Evolutionary conservation across 371 early-diverging fungal genomes (phyloP).

Genomic region (Mortierella sp.): DNA sequence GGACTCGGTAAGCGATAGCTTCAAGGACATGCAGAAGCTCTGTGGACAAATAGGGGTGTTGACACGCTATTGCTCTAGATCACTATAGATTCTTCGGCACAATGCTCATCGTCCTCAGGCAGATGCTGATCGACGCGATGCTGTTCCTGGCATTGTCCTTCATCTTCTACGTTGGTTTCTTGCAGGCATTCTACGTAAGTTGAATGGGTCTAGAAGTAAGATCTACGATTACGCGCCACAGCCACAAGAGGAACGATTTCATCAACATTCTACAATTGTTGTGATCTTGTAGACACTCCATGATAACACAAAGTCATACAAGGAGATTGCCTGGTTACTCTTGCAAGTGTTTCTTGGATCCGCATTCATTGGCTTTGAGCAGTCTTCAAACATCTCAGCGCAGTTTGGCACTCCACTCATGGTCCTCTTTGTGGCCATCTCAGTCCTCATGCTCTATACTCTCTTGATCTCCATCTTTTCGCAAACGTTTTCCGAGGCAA

Average conservation of each 20-base stretch:
- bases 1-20: conserved; percentile 32
- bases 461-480: conserved; percentile 55
- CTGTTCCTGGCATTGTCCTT: conserved; percentile 47
- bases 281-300: conserved; percentile 25
- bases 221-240: neutral
- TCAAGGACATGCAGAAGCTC: neutral
- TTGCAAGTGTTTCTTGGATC: conserved; percentile 54
- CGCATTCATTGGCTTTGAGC: conserved; percentile 53
- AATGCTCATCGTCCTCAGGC: conserved; percentile 53
- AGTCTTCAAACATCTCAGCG: conserved; percentile 38
- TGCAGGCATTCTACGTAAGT: conserved; percentile 47
- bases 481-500: conserved; percentile 45
- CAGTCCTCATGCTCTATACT: conserved; percentile 52
- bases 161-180: conserved; percentile 54
- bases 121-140: conserved; percentile 54
- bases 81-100: conserved; percentile 55
- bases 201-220: neutral
- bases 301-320: conserved; percentile 45
- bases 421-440: conserved; percentile 54
- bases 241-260: neutral
- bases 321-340: conserved; percentile 52
- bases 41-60: neutral
- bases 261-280: neutral
- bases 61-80: conserved; percentile 16
- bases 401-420: conserved; percentile 53